phyloP scores from a whole-genome alignment of 768 basidiomycete genomes.

The Coprinopsis cinerea region DNA sequence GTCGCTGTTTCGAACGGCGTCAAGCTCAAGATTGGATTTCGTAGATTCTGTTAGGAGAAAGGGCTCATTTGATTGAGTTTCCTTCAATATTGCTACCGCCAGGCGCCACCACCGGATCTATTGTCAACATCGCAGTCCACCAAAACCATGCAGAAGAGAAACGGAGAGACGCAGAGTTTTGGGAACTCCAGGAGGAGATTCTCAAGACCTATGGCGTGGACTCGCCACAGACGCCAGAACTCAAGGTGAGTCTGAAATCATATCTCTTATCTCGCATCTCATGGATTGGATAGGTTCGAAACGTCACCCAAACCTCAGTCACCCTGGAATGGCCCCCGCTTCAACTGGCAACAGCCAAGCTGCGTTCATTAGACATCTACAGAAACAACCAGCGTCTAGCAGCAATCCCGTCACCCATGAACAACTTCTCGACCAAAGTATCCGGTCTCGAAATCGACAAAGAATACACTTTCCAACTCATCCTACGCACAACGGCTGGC shows the following conservation, averaged over 20 bases:
- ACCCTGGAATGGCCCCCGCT: constrained; percentile 93
- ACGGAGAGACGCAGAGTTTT: constrained; percentile 76
- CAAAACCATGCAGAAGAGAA: constrained; percentile 83
- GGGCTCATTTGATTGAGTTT: constrained; percentile 96
- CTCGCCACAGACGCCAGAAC: constrained; percentile 65
- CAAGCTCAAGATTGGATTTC: background rate
- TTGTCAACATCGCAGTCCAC: constrained; percentile 94
- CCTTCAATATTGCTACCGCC: constrained; percentile 93
- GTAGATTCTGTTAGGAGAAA: constrained; percentile 87
- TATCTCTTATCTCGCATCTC: too few species aligned
- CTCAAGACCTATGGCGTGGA: constrained; percentile 62
- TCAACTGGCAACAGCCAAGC: constrained; percentile 76
- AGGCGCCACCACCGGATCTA: constrained; percentile 88
- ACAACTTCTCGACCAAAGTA: constrained; percentile 84
- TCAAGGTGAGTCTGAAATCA: constrained; percentile 47
- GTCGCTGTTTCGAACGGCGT: constrained; percentile 3
- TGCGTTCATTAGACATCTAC: constrained; percentile 89
- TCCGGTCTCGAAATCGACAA: constrained; percentile 77
- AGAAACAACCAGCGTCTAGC: constrained; percentile 86
- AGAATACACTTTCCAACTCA: constrained; percentile 91
- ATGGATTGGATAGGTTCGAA: constrained; percentile 82
- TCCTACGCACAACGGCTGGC: constrained; percentile 89
- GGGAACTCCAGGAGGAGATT: constrained; percentile 78
- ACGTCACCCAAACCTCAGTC: constrained; percentile 94
- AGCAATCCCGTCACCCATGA: constrained; percentile 73